Conservation (phyloP, 352 stramenopile species). For the Phytophthora niederhauseri region DNA sequence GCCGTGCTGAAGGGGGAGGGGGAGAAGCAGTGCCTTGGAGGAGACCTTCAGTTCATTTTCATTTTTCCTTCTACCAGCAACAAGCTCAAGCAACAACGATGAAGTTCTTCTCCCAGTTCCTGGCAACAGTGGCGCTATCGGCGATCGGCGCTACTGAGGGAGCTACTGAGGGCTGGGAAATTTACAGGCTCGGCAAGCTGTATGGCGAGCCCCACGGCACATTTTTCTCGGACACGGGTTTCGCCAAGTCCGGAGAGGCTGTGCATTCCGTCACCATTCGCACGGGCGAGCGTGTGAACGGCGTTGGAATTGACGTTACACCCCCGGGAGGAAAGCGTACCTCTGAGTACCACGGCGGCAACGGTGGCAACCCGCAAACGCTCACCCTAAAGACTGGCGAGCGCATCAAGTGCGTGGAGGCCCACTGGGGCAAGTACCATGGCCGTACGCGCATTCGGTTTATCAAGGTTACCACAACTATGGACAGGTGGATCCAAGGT, state of each 20-base stretch:
- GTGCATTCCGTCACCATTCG: too few species aligned
- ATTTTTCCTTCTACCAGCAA: neutral
- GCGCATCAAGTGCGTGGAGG: neutral
- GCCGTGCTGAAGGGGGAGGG: too few species aligned
- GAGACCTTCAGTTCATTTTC: neutral
- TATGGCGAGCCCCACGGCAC: too few species aligned
- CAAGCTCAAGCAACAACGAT: neutral
- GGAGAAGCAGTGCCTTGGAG: accelerated
- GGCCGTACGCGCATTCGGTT: neutral
- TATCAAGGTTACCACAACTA: neutral
- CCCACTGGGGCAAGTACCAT: neutral
- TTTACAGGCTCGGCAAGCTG: too few species aligned
- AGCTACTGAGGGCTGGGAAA: too few species aligned
- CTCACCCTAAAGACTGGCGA: neutral
- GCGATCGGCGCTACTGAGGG: too few species aligned
- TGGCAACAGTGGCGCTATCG: too few species aligned
- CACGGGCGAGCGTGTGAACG: too few species aligned
- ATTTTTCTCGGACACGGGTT: too few species aligned
- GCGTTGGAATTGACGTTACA: neutral
- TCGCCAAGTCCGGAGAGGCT: too few species aligned
- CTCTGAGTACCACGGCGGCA: neutral
- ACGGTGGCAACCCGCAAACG: neutral
- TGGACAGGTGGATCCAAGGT: neutral
- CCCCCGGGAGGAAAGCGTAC: neutral
- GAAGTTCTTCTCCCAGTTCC: too few species aligned